Conservation (phyloP, 1,284 basidiomycete genomes). For the Neotropicomus parvogracilis region DNA sequence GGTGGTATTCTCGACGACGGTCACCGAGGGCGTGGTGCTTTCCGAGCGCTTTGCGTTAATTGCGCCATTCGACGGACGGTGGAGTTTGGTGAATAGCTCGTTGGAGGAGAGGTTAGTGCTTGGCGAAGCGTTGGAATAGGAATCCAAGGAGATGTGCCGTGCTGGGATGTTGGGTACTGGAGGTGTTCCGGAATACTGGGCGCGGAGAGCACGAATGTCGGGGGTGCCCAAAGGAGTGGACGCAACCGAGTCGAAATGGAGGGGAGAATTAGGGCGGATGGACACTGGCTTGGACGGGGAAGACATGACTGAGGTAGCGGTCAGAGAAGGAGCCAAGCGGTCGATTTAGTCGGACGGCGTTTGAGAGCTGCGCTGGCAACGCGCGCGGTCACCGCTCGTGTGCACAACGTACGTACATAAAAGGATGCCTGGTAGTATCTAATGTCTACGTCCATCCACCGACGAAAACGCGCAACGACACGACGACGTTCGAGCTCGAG, state of each 20-base stretch:
- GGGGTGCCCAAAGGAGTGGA: constrained; percentile 39
- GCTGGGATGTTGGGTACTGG: constrained; percentile 63
- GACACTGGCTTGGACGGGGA: constrained; percentile 58
- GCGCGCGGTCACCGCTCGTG: no score
- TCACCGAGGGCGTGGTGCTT: constrained; percentile 28
- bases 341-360: no score
- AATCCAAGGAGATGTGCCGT: constrained; percentile 29
- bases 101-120: constrained; percentile 5
- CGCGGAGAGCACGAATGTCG: constrained; percentile 55
- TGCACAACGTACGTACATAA: no score
- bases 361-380: no score
- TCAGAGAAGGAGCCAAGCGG: neutral
- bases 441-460: constrained; percentile 12
- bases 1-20: constrained; percentile 29
- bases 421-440: no score
- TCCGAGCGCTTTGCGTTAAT: constrained; percentile 33
- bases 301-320: constrained; percentile 39
- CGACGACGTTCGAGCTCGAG: constrained; percentile 30
- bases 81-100: constrained; percentile 17
- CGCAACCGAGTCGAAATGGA: constrained; percentile 28
- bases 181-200: constrained; percentile 59
- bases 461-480: constrained; percentile 23
- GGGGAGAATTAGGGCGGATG: constrained; percentile 43
- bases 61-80: constrained; percentile 30
- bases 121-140: constrained; percentile 29